Conservation (phyloP, 805 yeast genomes). For the Ogataea populi-albae region DNA sequence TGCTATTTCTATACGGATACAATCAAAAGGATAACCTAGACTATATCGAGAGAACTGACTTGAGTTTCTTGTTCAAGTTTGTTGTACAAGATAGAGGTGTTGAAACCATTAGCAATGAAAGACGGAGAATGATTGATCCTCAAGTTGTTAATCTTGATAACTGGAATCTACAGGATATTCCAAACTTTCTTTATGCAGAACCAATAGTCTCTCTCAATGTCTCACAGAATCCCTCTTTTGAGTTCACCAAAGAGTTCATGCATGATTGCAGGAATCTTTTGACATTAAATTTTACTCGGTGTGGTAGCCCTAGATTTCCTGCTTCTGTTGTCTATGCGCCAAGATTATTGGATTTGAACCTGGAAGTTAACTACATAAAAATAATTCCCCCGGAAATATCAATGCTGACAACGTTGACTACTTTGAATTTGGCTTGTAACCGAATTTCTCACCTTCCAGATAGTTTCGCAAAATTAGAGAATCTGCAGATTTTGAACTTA, state of each 20-base stretch:
- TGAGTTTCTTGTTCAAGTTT: conserved; percentile 79
- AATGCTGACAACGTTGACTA: conserved; percentile 50
- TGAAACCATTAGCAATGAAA: conserved; percentile 31
- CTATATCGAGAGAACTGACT: conserved; percentile 79
- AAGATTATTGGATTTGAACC: conserved; percentile 61
- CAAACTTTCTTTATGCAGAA: conserved; percentile 76
- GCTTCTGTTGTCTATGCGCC: conserved; percentile 66
- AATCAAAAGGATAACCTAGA: conserved; percentile 71
- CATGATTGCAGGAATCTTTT: conserved; percentile 72
- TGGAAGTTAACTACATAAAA: conserved; percentile 76
- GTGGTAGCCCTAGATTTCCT: conserved; percentile 75
- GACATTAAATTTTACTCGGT: conserved; percentile 64
- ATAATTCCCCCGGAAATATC: conserved; percentile 57
- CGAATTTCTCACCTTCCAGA: conserved; percentile 62
- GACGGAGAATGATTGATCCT: conserved; percentile 50
- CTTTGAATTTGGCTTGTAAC: conserved; percentile 71
- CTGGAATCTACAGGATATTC: conserved; percentile 77
- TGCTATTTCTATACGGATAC: conserved; percentile 75
- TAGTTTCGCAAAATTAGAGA: conserved; percentile 52
- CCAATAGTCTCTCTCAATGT: conserved; percentile 81
- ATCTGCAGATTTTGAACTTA: conserved; percentile 61
- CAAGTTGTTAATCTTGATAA: conserved; percentile 71
- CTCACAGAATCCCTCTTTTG: conserved; percentile 81
- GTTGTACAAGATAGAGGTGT: conserved; percentile 70
- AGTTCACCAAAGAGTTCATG: conserved; percentile 79